Evolutionary conservation across 169 alveolate species (phyloP), one percentile per base, ranked within the genome.

Genomic region (Ichthyophthirius multifiliis): DNA sequence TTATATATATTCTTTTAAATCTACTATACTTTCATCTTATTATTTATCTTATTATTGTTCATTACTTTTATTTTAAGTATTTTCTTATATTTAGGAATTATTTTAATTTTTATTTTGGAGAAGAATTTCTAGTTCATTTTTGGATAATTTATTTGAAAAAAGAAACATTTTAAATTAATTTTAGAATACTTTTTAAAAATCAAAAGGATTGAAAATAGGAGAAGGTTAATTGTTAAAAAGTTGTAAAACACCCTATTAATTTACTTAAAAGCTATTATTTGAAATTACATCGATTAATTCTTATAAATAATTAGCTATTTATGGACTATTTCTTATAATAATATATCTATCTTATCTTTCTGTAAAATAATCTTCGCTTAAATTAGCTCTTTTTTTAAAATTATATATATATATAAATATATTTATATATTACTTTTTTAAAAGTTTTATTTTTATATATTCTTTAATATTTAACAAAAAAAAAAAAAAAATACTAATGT

Each of bases 311-410:
- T 65, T 45, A 32, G 75, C 79, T 65, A 74, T 13, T 73, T 73
- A 23, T 37, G 77, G 77, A 18, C 64, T 15, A 31, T 67, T 67
- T 67, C 31, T 67, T 13, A 87, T 82, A 7, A 76, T 27, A 34
- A 78, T 81, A 65, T 76, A 88, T 82, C 93, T 79, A 43, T 88
- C 93, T 74, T 88, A 77, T 67, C 93, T 63, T 44, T 88, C 86
- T 18, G 90, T 84, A 65, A 88, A 88, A 73, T 88, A 88, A 30
- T 81, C 86, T 46, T 83, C 93, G 16, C 76, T 45, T 41, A 88
- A 74, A 76, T 88, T 88, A 39, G 93, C 93, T 41, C 89, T 76
- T 41, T 4, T 27, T 62, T 1, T 12, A 37, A 62, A 34, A 12
- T 20, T 16, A 27, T 27, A 41, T 4, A 41, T 31, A 13, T 39